phyloP scores from a whole-genome alignment of 2,329 filamentous ascomycete genomes.

The Aureobasidium sp. region DNA sequence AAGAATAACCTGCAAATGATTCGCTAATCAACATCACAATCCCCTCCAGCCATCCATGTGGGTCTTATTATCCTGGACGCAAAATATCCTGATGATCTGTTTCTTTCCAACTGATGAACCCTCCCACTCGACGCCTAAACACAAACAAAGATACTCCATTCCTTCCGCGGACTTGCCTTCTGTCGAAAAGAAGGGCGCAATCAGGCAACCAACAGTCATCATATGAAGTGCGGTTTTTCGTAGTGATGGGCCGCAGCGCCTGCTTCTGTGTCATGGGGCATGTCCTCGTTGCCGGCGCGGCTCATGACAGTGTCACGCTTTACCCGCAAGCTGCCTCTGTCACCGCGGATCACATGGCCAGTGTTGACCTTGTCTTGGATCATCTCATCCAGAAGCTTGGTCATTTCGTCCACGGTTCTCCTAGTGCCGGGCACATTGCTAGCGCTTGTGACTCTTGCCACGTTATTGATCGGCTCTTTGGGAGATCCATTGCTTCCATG shows the following conservation, averaged over 20 bases:
- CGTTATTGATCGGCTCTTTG: conserved; percentile 18
- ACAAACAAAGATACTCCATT: neutral
- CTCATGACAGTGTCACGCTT: conserved; percentile 26
- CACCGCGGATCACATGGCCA: conserved; percentile 58
- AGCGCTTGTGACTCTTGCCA: neutral
- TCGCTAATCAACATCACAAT: neutral
- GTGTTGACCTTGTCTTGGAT: conserved; percentile 79
- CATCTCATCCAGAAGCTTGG: conserved; percentile 90
- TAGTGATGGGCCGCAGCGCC: neutral
- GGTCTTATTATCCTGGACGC: neutral
- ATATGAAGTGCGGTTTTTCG: neutral
- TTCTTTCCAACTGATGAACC: neutral
- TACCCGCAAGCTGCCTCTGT: conserved; percentile 54
- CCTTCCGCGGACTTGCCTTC: neutral
- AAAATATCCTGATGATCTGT: neutral
- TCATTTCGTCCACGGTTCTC: conserved; percentile 84
- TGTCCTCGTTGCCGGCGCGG: neutral
- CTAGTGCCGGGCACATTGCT: neutral
- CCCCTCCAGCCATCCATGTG: neutral
- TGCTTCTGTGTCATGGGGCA: neutral
- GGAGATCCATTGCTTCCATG: conserved; percentile 17
- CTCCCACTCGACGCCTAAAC: neutral
- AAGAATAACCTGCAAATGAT: neutral
- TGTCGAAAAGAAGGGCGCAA: neutral
- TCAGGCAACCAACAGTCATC: neutral